Percentiles rank a stretch among this genome's conserved stretches.
Evolutionary conservation across 106 monocot species (phyloP).

Genomic region (Iris macrosiphon): DNA sequence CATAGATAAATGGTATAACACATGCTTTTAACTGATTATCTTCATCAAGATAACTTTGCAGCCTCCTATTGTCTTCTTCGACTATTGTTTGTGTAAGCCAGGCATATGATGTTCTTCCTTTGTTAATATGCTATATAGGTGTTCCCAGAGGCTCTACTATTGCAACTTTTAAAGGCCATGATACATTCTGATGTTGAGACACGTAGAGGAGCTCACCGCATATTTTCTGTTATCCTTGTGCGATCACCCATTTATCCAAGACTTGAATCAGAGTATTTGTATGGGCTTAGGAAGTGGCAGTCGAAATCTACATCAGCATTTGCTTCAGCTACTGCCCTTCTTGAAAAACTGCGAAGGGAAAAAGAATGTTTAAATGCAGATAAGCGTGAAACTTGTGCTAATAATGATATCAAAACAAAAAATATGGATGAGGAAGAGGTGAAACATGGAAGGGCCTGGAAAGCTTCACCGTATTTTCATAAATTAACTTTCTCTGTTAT

Average conservation of each 20-base stretch:
- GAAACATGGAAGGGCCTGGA: conserved; percentile 36
- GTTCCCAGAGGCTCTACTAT: conserved; percentile 77
- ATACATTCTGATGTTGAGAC: conserved; percentile 90
- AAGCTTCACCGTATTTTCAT: conserved; percentile 51
- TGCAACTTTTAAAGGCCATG: conserved; percentile 83
- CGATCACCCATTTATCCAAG: conserved; percentile 35
- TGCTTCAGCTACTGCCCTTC: conserved; percentile 79
- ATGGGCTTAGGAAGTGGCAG: conserved; percentile 57
- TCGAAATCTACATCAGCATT: conserved; percentile 75
- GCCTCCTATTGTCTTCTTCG: no score
- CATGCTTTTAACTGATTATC: no score
- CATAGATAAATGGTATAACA: no score
- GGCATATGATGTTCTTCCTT: background rate
- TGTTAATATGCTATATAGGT: conserved; percentile 29
- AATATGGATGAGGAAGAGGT: conserved; percentile 34
- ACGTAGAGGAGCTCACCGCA: conserved; percentile 70
- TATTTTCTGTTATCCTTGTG: conserved; percentile 75
- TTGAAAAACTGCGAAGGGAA: conserved; percentile 87
- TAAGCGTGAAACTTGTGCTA: conserved; percentile 24
- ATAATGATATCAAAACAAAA: conserved; percentile 26
- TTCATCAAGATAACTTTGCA: no score
- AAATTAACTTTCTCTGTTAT: conserved; percentile 61
- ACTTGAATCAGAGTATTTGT: conserved; percentile 40
- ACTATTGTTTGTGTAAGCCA: background rate
- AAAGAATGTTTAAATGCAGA: conserved; percentile 47